Percentiles rank a stretch among this genome's conserved stretches.
Evolutionary conservation across 768 basidiomycete species (phyloP).

Genomic region (Podaxis sp.): DNA sequence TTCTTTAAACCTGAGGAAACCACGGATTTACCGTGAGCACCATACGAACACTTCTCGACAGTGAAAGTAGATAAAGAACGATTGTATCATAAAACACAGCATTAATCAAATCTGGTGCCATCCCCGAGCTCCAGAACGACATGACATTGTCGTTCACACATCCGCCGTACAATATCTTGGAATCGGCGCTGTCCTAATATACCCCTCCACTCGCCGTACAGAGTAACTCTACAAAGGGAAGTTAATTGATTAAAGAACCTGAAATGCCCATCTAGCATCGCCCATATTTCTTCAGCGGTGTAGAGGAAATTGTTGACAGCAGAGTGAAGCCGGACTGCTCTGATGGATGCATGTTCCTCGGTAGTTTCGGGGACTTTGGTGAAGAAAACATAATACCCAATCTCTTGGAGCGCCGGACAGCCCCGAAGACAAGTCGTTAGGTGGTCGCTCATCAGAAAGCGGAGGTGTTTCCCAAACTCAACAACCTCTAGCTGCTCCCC

Average conservation of each 20-base stretch:
- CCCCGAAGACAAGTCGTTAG: slow-evolving; percentile 44
- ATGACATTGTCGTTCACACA: background rate
- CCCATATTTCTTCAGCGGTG: slow-evolving; percentile 36
- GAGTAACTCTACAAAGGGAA: slow-evolving; percentile 40
- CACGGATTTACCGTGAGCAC: background rate
- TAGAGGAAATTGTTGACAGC: slow-evolving; percentile 42
- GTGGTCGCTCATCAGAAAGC: slow-evolving; percentile 51
- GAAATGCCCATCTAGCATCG: slow-evolving; percentile 48
- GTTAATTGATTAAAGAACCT: slow-evolving; percentile 45
- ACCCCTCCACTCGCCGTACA: slow-evolving; percentile 56
- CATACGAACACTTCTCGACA: background rate
- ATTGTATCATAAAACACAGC: background rate
- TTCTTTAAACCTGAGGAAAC: slow-evolving; percentile 44
- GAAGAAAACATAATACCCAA: slow-evolving; percentile 61
- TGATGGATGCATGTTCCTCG: slow-evolving; percentile 32
- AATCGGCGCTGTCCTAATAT: slow-evolving; percentile 37
- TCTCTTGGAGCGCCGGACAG: slow-evolving; percentile 45
- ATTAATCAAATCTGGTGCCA: background rate
- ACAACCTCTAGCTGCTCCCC: slow-evolving; percentile 51
- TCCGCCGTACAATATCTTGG: slow-evolving; percentile 1
- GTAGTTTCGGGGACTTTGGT: slow-evolving; percentile 31
- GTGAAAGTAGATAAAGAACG: background rate
- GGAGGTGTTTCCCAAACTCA: slow-evolving; percentile 58
- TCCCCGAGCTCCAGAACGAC: slow-evolving; percentile 5
- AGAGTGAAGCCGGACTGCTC: slow-evolving; percentile 52